A percentile compares a stretch with the other conserved stretches of the same genome.
These are phyloP conservation scores for Botrytis byssoidea DNA, from an alignment of 2,329 filamentous ascomycete species.

Conservation along the genomic window DNA sequence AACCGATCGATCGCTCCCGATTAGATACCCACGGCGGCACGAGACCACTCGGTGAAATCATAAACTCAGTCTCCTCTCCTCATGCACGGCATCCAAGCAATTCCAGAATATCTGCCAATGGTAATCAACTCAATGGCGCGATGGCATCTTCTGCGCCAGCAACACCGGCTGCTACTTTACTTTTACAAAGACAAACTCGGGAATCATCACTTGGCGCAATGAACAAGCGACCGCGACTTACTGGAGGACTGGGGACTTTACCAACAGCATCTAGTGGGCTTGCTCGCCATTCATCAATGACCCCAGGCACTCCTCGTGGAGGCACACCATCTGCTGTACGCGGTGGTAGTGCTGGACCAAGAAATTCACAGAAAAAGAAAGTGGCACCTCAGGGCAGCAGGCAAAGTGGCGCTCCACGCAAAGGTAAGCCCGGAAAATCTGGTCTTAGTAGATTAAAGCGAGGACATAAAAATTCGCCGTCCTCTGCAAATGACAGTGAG, in stretches of 20 bases:
- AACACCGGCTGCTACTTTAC: conserved; percentile 60
- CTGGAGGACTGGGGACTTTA: conserved; percentile 45
- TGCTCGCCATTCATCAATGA: conserved; percentile 61
- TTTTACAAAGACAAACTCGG: conserved; percentile 55
- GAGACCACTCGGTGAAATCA: conserved; percentile 32
- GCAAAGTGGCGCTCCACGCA: conserved; percentile 35
- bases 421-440: conserved; percentile 49
- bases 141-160: conserved; percentile 53
- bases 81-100: conserved; percentile 36
- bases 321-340: conserved; percentile 40
- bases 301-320: conserved; percentile 60
- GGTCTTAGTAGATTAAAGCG: conserved; percentile 61
- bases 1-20: conserved; percentile 47
- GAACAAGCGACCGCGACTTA: conserved; percentile 50
- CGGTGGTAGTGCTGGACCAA: conserved; percentile 61
- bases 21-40: conserved; percentile 26
- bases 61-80: conserved; percentile 29
- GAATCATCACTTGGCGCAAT: conserved; percentile 59
- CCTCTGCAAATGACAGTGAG: conserved; percentile 62
- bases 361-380: conserved; percentile 44
- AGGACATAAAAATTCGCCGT: conserved; percentile 57
- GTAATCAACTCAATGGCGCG: conserved; percentile 29
- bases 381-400: conserved; percentile 37
- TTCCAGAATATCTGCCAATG: conserved; percentile 29
- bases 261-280: conserved; percentile 56